phyloP scores from a whole-genome alignment of 345 rosid species.

The Balakata baccata region DNA sequence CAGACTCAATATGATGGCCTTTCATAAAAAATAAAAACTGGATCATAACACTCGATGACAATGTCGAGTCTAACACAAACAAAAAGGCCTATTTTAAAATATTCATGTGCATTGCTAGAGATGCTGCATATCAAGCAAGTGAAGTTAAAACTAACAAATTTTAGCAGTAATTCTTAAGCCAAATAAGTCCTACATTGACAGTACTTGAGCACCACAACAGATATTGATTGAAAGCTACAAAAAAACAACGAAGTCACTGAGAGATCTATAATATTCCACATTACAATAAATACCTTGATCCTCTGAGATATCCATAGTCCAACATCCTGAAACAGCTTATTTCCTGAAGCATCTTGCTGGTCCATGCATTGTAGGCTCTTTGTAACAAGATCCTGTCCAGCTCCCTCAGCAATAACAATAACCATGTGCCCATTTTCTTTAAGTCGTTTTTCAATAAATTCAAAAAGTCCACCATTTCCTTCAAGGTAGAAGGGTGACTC shows the following conservation, averaged over 20 bases:
- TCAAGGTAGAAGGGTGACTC: constrained; percentile 90
- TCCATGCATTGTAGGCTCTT: constrained; percentile 44
- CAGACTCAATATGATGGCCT: neutral
- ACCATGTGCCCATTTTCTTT: constrained; percentile 86
- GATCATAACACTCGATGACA: neutral
- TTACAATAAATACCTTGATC: constrained; percentile 50
- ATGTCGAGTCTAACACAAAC: neutral
- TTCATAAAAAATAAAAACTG: neutral
- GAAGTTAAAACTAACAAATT: neutral
- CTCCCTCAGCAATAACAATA: constrained; percentile 86
- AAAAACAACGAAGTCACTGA: neutral
- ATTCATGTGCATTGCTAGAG: too few species aligned
- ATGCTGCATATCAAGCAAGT: neutral
- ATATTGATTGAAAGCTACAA: neutral
- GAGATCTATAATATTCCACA: neutral
- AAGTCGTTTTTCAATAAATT: constrained; percentile 56
- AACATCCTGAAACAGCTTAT: constrained; percentile 73
- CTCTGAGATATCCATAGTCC: constrained; percentile 73
- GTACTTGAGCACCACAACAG: neutral
- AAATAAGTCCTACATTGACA: neutral
- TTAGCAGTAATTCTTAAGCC: neutral
- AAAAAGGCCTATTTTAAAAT: neutral
- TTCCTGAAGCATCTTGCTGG: constrained; percentile 78
- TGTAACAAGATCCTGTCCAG: constrained; percentile 74
- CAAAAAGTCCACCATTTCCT: constrained; percentile 79